Conservation (phyloP, 2,329 filamentous ascomycete species). For the Trichothecium roseum region DNA sequence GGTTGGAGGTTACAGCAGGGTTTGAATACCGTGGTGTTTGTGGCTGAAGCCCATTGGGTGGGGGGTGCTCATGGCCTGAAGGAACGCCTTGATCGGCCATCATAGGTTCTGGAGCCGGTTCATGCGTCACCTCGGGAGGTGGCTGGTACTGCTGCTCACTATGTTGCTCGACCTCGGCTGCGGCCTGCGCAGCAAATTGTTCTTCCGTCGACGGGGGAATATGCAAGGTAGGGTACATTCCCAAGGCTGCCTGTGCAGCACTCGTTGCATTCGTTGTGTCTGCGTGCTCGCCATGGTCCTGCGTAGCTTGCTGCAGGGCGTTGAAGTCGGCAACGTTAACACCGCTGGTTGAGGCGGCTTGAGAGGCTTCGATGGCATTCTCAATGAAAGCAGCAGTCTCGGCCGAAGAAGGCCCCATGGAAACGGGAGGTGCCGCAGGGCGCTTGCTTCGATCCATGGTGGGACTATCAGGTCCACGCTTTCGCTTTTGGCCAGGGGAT, state of each 20-base stretch:
- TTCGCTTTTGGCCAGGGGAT: conserved; percentile 43
- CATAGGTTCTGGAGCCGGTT: conserved; percentile 5
- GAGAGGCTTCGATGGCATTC: conserved; percentile 35
- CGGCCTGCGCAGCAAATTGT: conserved; percentile 45
- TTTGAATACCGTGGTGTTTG: conserved; percentile 22
- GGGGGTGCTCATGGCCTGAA: conserved; percentile 17
- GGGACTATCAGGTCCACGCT: conserved; percentile 41
- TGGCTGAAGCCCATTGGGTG: conserved; percentile 29
- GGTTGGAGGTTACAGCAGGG: conserved; percentile 29
- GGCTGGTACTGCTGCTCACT: conserved; percentile 1
- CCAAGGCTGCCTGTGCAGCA: conserved; percentile 48
- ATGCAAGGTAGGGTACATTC: conserved; percentile 50
- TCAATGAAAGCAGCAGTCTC: conserved; percentile 44
- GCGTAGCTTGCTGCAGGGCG: conserved; percentile 43
- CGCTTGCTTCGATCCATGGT: conserved; percentile 41
- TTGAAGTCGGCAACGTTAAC: conserved; percentile 45
- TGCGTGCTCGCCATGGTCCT: conserved; percentile 21
- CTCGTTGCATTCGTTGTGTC: conserved; percentile 38
- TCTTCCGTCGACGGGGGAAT: conserved; percentile 48
- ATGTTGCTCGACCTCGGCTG: conserved; percentile 13
- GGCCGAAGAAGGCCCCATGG: conserved; percentile 30
- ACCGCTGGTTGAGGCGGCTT: conserved; percentile 24
- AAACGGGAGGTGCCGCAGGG: conserved; percentile 27
- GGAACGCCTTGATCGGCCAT: conserved; percentile 9
- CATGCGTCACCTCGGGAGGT: no score